phyloP scores from a whole-genome alignment of 208 protist species.

The Wallacemonas sp. region DNA sequence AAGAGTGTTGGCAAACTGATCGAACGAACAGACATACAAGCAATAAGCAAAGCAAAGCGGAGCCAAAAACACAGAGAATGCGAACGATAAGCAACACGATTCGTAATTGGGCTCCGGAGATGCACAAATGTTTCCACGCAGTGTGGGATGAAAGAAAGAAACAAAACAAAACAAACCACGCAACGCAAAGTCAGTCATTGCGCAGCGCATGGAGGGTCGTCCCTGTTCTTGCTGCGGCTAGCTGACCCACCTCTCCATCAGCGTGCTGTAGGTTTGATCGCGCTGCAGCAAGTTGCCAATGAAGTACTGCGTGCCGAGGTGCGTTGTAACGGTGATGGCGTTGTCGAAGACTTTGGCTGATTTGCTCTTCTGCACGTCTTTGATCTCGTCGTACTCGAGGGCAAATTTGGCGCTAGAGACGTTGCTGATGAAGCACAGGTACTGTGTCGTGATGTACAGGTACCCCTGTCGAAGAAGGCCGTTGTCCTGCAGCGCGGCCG shows the following conservation, averaged over 20 bases:
- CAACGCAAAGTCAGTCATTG: no score
- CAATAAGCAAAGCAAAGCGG: no score
- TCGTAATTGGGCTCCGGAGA: no score
- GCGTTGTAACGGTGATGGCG: slow-evolving; percentile 62
- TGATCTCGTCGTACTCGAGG: slow-evolving; percentile 83
- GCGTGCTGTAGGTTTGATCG: slow-evolving; percentile 60
- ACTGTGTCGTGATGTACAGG: slow-evolving; percentile 67
- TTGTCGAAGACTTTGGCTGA: slow-evolving; percentile 71
- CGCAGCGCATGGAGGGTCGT: no score
- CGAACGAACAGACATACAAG: no score
- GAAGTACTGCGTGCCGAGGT: slow-evolving; percentile 64
- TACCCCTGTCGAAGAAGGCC: slow-evolving; percentile 50
- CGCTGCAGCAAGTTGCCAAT: slow-evolving; percentile 69
- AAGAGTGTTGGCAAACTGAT: no score
- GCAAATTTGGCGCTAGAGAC: slow-evolving; percentile 43
- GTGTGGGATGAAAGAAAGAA: no score
- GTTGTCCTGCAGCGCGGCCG: slow-evolving; percentile 45
- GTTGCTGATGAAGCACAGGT: slow-evolving; percentile 66
- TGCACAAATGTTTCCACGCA: no score
- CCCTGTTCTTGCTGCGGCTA: no score
- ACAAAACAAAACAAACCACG: no score
- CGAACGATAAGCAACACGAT: no score
- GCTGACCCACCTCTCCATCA: slow-evolving; percentile 85
- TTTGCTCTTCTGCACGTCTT: slow-evolving; percentile 71
- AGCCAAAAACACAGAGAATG: no score